A percentile compares a stretch with the other conserved stretches of the same genome.
phyloP scores from a whole-genome alignment of 1,284 basidiomycete genomes.

The Melampsora occidentalis region DNA sequence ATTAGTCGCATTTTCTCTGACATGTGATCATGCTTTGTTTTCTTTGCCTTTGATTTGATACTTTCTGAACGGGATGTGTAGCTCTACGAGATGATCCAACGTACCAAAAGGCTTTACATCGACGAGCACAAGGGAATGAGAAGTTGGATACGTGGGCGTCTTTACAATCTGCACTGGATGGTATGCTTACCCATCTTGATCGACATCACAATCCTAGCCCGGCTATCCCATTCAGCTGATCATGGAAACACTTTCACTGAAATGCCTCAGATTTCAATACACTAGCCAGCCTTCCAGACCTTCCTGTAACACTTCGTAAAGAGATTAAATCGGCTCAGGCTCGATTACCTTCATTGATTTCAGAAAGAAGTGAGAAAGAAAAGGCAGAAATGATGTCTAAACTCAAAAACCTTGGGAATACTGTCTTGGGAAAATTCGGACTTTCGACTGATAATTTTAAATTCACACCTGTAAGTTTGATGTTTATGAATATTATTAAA shows the following conservation, averaged over 20 bases:
- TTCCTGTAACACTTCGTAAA: constrained; percentile 60
- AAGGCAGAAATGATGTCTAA: constrained; percentile 89
- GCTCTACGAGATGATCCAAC: constrained; percentile 77
- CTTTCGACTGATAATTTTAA: constrained; percentile 66
- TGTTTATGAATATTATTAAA: neutral
- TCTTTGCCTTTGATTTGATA: neutral
- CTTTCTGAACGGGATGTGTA: constrained; percentile 53
- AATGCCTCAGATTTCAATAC: constrained; percentile 76
- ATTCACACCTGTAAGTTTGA: constrained; percentile 63
- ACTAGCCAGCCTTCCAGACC: constrained; percentile 65
- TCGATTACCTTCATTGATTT: constrained; percentile 65
- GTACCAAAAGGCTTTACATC: constrained; percentile 82
- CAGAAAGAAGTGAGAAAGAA: constrained; percentile 76
- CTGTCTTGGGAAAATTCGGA: constrained; percentile 68
- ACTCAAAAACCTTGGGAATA: constrained; percentile 87
- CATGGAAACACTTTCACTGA: too few species aligned
- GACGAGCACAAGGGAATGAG: constrained; percentile 81
- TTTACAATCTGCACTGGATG: constrained; percentile 76
- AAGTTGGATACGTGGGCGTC: constrained; percentile 75
- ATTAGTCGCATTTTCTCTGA: constrained; percentile 32
- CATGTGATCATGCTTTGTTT: neutral
- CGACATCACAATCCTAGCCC: neutral
- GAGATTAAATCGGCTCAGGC: constrained; percentile 61
- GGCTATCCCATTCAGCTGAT: neutral
- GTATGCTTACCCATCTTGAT: constrained; percentile 56